Evolutionary conservation across 139 green algal species (phyloP), one percentile per base, ranked within the genome.

Genomic region (Pleodorina starrii): DNA sequence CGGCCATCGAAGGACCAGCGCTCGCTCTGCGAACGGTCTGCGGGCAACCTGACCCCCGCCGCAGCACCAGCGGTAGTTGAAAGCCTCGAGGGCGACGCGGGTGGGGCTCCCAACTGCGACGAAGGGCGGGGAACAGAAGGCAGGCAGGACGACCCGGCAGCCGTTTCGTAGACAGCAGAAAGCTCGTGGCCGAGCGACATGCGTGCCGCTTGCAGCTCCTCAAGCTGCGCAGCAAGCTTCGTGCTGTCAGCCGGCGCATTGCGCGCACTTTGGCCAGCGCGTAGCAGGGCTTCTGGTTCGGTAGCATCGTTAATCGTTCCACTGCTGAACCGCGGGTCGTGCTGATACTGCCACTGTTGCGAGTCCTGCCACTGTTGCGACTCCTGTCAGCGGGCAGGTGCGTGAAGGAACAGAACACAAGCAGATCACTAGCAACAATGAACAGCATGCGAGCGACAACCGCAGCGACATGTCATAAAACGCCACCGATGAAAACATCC

Each of bases 1-100:
- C 59, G 40, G 10, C 63, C 81, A 35, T 87, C 63, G 3, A 29
- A 48, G 4, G 81, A 78, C 63, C 43, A 78, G 17, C 81, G 60
- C 11, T 16, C 38, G 5, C 36, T 9, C 12, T 51, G 11, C 7
- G 71, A 78, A 5, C 71, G 38, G 16, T 51, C 71, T 5, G 42
- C 3, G 9, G 63, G 63, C 9, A 29, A 73, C 21, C 14, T 71
- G 21, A 71, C 59, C 16, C 59, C 59, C 23, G 27, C 6, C 6
- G 9, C 6, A 14, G 59, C 11, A 10, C 27, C 59, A 71, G 6
- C 23, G 27, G 23, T 71, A 10, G 23, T 11, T 6, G 23, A 14
- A 6, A 32, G 21, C 59, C 59, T 71, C 21, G 27, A 32, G 16
- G 59, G 59, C 23, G 59, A 71, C 59, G 59, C 59, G 19, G 27